phyloP scores from a whole-genome alignment of 177 flowering plant species.

The Vitis hybrid region DNA sequence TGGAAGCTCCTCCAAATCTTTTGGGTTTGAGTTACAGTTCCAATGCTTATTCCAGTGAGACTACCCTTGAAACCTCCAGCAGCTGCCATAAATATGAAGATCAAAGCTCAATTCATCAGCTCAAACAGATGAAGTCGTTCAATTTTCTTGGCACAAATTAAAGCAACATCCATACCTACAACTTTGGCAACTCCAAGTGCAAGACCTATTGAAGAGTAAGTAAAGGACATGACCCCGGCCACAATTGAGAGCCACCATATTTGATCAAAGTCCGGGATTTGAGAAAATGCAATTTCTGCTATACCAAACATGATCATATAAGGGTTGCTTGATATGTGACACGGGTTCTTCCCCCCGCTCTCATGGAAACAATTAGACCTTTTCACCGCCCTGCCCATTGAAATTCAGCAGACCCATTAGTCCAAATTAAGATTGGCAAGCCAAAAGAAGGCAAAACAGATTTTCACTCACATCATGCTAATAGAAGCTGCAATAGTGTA shows the following conservation, averaged over 20 bases:
- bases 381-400: conserved; percentile 24
- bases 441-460: background rate
- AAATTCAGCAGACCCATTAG: background rate
- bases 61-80: conserved; percentile 23
- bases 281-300: conserved; percentile 22
- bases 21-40: conserved; percentile 23
- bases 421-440: background rate
- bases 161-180: conserved; percentile 14
- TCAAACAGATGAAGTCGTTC: background rate
- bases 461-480: conserved; percentile 23
- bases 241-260: conserved; percentile 41
- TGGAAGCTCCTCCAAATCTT: conserved; percentile 40
- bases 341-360: conserved; percentile 24
- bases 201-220: conserved; percentile 34
- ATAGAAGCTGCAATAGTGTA: no score
- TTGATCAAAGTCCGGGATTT: conserved; percentile 34
- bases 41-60: conserved; percentile 31
- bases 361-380: conserved; percentile 34
- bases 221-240: conserved; percentile 39
- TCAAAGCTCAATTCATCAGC: background rate
- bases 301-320: conserved; percentile 36
- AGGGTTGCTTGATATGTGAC: conserved; percentile 20
- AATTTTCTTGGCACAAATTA: background rate
- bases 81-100: conserved; percentile 8
- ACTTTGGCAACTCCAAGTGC: conserved; percentile 31